phyloP scores from a whole-genome alignment of 257 asterid species.

The Nicotiana otophora region DNA sequence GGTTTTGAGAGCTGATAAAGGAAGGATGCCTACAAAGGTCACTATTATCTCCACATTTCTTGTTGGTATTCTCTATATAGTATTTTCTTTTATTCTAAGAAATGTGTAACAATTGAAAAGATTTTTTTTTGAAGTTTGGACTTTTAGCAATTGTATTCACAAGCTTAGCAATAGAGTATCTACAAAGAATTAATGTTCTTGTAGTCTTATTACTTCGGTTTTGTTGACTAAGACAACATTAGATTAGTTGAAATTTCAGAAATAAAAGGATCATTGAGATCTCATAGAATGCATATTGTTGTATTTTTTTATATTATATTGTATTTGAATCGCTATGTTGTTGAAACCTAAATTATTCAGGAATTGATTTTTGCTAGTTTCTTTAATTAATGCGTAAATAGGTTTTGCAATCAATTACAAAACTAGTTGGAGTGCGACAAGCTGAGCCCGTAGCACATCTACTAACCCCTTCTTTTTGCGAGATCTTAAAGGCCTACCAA shows the following conservation, averaged over 20 bases:
- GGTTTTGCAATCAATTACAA: neutral
- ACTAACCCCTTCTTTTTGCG: neutral
- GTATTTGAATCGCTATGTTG: neutral
- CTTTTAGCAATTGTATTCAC: neutral
- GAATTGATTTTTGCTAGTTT: too few relatives aligned
- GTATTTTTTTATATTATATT: neutral
- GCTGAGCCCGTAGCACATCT: neutral
- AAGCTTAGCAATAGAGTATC: neutral
- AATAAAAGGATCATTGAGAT: neutral
- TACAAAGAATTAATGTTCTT: neutral
- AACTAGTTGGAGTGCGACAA: neutral
- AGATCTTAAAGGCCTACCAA: neutral
- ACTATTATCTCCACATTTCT: slow-evolving; percentile 35
- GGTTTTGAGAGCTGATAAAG: slow-evolving; percentile 47
- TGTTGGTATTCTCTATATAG: slow-evolving; percentile 22
- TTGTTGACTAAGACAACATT: neutral
- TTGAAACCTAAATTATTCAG: too few relatives aligned
- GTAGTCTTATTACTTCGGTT: neutral
- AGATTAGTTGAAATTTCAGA: neutral
- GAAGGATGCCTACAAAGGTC: slow-evolving; percentile 52
- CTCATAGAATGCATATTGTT: neutral
- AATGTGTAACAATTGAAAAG: neutral
- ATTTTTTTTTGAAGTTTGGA: neutral
- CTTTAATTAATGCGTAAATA: too few relatives aligned
- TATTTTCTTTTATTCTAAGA: neutral